phyloP scores from a whole-genome alignment of 2,329 filamentous ascomycete species.

The Colletotrichum tabaci region DNA sequence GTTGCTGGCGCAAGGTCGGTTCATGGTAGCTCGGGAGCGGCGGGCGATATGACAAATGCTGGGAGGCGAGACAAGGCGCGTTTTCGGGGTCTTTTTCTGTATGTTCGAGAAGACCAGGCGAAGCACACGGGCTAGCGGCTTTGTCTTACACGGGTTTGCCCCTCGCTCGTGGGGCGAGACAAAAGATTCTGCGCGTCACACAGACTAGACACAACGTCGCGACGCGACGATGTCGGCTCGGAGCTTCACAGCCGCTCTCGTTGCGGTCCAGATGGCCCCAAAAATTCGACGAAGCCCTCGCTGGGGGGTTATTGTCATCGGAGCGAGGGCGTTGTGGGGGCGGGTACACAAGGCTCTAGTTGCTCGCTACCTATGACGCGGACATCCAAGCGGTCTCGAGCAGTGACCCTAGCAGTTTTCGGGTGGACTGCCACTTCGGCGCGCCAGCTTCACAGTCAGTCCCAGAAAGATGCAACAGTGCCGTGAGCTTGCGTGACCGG shows the following conservation, averaged over 20 bases:
- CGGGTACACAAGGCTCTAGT: not conserved
- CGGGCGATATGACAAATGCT: constrained; percentile 24
- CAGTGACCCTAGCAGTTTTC: constrained; percentile 15
- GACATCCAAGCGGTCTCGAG: constrained; percentile 18
- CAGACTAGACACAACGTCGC: not conserved
- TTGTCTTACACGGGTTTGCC: not conserved
- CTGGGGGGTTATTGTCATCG: not conserved
- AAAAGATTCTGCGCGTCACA: not conserved
- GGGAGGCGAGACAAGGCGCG: not conserved
- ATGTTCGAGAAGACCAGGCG: not conserved
- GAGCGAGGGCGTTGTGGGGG: not conserved
- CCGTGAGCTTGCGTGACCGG: constrained; percentile 39
- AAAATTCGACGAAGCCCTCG: not conserved
- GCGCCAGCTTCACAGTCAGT: constrained; percentile 36
- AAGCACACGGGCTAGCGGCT: not conserved
- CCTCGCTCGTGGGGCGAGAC: not conserved
- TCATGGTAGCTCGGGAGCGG: not conserved
- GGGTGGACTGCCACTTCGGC: constrained; percentile 12
- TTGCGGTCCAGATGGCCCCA: not conserved
- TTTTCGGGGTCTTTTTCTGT: constrained; percentile 2
- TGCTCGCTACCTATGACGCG: constrained; percentile 28
- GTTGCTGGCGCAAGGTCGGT: not conserved
- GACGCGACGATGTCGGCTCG: not conserved
- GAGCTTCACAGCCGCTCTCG: not conserved
- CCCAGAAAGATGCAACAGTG: constrained; percentile 37